These are phyloP conservation scores for Pythium grandisporangium DNA, from an alignment of 352 stramenopile species.

Conservation along the genomic window DNA sequence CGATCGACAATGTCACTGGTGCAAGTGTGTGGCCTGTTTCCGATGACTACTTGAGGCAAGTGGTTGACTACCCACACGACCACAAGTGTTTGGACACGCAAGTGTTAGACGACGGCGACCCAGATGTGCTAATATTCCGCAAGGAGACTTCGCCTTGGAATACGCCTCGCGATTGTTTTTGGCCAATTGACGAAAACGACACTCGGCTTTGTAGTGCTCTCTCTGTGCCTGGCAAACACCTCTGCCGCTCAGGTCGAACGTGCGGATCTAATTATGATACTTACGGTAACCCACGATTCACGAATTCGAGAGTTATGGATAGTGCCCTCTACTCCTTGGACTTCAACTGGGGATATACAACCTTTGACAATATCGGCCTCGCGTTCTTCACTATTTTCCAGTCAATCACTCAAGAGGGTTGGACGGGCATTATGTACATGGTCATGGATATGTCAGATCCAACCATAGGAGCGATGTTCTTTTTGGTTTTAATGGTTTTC, in stretches of 20 bases:
- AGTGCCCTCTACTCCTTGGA: slow-evolving; percentile 38
- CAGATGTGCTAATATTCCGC: slow-evolving; percentile 15
- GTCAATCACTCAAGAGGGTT: slow-evolving; percentile 91
- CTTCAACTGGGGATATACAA: slow-evolving; percentile 88
- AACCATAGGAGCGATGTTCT: slow-evolving; percentile 71
- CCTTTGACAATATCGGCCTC: slow-evolving; percentile 88
- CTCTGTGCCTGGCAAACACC: slow-evolving; percentile 35
- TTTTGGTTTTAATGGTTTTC: slow-evolving; percentile 87
- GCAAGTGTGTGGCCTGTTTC: slow-evolving; percentile 39
- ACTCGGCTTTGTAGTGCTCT: slow-evolving; percentile 51
- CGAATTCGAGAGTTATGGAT: slow-evolving; percentile 27
- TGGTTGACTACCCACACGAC: slow-evolving; percentile 19
- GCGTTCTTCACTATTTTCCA: slow-evolving; percentile 93
- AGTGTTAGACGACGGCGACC: slow-evolving; percentile 48
- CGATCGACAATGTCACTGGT: slow-evolving; percentile 14
- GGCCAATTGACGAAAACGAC: slow-evolving; percentile 84
- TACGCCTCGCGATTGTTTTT: slow-evolving; percentile 81
- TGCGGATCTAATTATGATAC: slow-evolving; percentile 68
- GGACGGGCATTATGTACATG: slow-evolving; percentile 91
- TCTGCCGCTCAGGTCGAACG: slow-evolving; percentile 21
- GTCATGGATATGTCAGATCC: slow-evolving; percentile 52
- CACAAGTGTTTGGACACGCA: slow-evolving; percentile 30
- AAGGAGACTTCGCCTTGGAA: slow-evolving; percentile 70
- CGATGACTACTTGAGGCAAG: slow-evolving; percentile 27
- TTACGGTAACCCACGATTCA: slow-evolving; percentile 62